Evolutionary conservation across 2,329 filamentous ascomycete genomes (phyloP).

Genomic region (Nothophoma quercina): DNA sequence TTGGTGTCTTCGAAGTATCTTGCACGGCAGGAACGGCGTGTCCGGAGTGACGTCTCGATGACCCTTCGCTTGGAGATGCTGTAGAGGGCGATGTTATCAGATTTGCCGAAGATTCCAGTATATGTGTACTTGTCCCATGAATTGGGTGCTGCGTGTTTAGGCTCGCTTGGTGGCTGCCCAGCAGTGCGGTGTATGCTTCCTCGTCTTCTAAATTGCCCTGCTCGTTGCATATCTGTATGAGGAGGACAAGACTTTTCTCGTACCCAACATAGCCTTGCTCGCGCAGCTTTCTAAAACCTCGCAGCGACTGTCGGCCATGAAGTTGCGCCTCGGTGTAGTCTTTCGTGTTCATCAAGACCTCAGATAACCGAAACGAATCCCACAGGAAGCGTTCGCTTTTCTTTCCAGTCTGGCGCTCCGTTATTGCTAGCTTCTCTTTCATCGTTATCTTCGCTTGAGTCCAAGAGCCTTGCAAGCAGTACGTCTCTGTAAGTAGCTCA

Average conservation of each 20-base stretch:
- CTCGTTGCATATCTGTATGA: conserved; percentile 24
- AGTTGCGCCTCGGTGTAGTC: conserved; percentile 32
- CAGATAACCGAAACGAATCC: conserved; percentile 24
- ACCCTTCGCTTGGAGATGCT: too few relatives aligned
- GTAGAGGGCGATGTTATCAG: too few relatives aligned
- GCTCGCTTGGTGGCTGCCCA: conserved; percentile 12
- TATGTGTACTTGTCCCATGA: too few relatives aligned
- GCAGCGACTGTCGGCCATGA: conserved; percentile 26
- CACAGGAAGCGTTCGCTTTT: conserved; percentile 24
- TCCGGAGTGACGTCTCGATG: too few relatives aligned
- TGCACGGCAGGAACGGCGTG: too few relatives aligned
- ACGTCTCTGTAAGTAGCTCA: conserved; percentile 21
- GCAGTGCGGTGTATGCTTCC: conserved; percentile 29
- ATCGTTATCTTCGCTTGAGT: conserved; percentile 23
- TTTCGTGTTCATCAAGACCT: conserved; percentile 24
- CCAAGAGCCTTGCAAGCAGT: conserved; percentile 20
- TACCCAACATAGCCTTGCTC: conserved; percentile 19
- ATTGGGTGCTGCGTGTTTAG: neutral
- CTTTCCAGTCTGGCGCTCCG: conserved; percentile 26
- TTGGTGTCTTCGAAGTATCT: too few relatives aligned
- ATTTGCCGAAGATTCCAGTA: too few relatives aligned
- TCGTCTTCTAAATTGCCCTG: conserved; percentile 28
- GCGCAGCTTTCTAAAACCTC: conserved; percentile 29
- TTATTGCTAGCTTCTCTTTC: conserved; percentile 30
- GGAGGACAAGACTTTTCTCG: conserved; percentile 22